These are phyloP conservation scores for Gossypium stocksii DNA, from an alignment of 345 rosid genomes.

Conservation along the genomic window DNA sequence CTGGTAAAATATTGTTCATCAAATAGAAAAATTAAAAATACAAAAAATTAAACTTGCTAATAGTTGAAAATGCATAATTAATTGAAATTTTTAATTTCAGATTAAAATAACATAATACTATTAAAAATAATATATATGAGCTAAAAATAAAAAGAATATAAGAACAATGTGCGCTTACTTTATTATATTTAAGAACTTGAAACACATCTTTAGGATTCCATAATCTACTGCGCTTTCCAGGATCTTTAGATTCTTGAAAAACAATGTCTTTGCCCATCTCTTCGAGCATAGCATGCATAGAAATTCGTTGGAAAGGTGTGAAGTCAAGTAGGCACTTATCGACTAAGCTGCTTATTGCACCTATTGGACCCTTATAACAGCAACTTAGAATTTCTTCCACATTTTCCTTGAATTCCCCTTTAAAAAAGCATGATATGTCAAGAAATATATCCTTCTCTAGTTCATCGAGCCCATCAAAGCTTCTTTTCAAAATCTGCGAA, in stretches of 20 bases:
- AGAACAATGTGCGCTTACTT: not conserved
- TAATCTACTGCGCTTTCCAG: conserved; percentile 26
- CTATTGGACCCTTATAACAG: not conserved
- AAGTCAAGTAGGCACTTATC: not conserved
- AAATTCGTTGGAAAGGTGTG: not conserved
- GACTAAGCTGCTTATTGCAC: not conserved
- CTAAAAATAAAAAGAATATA: no score
- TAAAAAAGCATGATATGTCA: not conserved
- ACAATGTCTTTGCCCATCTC: not conserved
- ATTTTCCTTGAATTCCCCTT: not conserved
- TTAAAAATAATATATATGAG: no score
- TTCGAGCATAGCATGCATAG: not conserved
- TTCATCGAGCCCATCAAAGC: not conserved
- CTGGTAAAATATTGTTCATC: no score
- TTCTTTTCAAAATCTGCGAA: not conserved
- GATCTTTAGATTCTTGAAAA: conserved; percentile 15
- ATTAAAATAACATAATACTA: no score
- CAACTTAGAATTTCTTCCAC: not conserved
- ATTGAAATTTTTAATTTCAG: no score
- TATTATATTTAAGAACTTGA: conserved; percentile 19
- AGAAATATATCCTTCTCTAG: no score
- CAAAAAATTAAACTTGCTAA: no score
- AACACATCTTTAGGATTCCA: conserved; percentile 7
- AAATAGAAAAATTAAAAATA: no score
- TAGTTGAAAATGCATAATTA: no score